Conservation (phyloP, 1,284 basidiomycete species). For the Apiotrichum sp. region DNA sequence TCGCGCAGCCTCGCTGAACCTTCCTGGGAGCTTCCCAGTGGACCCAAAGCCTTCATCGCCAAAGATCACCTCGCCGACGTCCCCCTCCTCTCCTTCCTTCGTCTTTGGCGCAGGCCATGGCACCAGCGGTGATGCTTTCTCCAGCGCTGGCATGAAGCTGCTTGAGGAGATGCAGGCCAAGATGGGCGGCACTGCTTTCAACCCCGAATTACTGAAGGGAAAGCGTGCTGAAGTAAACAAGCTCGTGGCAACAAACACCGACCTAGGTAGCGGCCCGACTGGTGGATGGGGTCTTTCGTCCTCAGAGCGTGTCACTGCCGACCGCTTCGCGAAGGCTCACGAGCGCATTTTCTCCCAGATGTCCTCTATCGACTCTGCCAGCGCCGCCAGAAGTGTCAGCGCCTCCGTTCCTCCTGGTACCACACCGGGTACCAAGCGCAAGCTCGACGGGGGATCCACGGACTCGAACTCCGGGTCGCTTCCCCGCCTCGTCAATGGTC, state of each 20-base stretch:
- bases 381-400: not conserved
- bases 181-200: conserved; percentile 24
- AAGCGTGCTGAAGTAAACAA: conserved; percentile 33
- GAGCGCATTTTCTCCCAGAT: conserved; percentile 40
- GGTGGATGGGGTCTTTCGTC: conserved; percentile 30
- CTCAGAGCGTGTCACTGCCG: conserved; percentile 2
- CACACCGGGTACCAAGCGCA: conserved; percentile 1
- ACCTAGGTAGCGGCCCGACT: conserved; percentile 19
- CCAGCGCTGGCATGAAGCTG: conserved; percentile 29
- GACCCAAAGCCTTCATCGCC: no score
- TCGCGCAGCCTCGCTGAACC: not conserved
- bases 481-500: conserved; percentile 1
- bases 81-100: conserved; percentile 12
- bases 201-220: conserved; percentile 40
- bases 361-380: conserved; percentile 1
- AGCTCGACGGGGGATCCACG: not conserved
- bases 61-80: not conserved
- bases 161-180: conserved; percentile 41
- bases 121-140: conserved; percentile 32
- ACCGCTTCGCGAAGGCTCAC: conserved; percentile 38
- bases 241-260: conserved; percentile 27
- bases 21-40: conserved; percentile 10
- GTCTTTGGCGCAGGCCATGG: conserved; percentile 25
- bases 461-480: not conserved
- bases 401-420: not conserved